Conservation (phyloP, 2,329 filamentous ascomycete species). For the Ciborinia camelliae region DNA sequence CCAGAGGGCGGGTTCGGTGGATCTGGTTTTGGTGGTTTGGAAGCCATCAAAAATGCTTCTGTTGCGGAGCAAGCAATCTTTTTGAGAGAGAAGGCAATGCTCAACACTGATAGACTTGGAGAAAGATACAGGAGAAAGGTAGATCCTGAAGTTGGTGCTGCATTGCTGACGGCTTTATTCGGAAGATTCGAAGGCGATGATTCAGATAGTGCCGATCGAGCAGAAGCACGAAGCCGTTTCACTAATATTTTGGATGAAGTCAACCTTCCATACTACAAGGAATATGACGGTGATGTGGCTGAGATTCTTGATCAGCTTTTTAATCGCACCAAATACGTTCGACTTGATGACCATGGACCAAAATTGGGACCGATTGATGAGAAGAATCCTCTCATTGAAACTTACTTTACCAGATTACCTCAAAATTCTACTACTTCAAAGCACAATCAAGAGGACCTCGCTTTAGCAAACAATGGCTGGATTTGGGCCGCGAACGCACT, state of each 20-base stretch:
- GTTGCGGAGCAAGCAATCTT: slow-evolving; percentile 56
- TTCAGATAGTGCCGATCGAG: slow-evolving; percentile 48
- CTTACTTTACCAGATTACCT: slow-evolving; percentile 90
- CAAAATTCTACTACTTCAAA: slow-evolving; percentile 73
- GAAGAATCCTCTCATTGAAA: slow-evolving; percentile 79
- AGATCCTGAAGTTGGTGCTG: slow-evolving; percentile 67
- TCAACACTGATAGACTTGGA: slow-evolving; percentile 70
- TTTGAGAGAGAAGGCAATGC: slow-evolving; percentile 62
- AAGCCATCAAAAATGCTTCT: slow-evolving; percentile 51
- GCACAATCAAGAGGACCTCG: slow-evolving; percentile 71
- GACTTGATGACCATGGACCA: slow-evolving; percentile 88
- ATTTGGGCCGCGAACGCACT: slow-evolving; percentile 97
- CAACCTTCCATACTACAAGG: slow-evolving; percentile 85
- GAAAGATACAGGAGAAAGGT: slow-evolving; percentile 72
- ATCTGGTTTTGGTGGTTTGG: slow-evolving; percentile 47
- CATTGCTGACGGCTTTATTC: slow-evolving; percentile 62
- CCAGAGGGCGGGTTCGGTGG: slow-evolving; percentile 51
- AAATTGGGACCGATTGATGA: slow-evolving; percentile 76
- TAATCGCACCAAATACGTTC: slow-evolving; percentile 92
- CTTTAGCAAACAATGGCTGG: slow-evolving; percentile 95
- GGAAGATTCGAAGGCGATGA: slow-evolving; percentile 61
- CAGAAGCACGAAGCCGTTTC: slow-evolving; percentile 53
- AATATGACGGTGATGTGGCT: slow-evolving; percentile 80
- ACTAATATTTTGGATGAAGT: slow-evolving; percentile 70
- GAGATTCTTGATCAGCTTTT: slow-evolving; percentile 88